Evolutionary conservation across 2,329 filamentous ascomycete genomes (phyloP), one percentile per base, ranked within the genome.

Genomic region (Orbilia javanica): DNA sequence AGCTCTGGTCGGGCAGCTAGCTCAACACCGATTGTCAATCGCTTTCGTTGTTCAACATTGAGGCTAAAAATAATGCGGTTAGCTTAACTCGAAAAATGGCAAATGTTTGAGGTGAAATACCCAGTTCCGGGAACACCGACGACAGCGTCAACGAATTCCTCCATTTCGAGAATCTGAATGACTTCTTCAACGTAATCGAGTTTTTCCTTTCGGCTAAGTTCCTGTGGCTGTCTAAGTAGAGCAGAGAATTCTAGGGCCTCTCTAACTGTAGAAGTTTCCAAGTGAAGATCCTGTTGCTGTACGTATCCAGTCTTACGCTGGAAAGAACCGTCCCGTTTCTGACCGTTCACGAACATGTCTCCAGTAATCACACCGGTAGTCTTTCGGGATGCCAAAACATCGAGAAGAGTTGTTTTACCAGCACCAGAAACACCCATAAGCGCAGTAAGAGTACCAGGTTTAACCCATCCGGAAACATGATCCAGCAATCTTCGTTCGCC

Each of bases 391-490:
- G 90, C 89, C 10, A 96, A 85, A 0, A 95, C 92, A 81, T 97
- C 92, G 1, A 97, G 86, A 0, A 96, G 86, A 0, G 93, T 96
- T 0, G 93, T 96, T 85, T 97, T 97, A 60, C 93, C 93, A 3
- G 93, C 93, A n/a, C 92, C 92, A 4, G 91, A 93, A 5, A 91
- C 90, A 44, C 93, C 93, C 91, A 96, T 94, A 1, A 96, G 86
- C 1, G 92, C 92, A 2, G 92, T 94, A 8, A 95, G 86, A 81
- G 91, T 89, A 39, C 93, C 92, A 1, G 92, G 92, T 79, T 91
- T 90, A 63, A 94, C 92, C 80, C 91, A 95, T 1, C 90, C 94
- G 80, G 89, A 87, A 3, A 92, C 88, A 72, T 90, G 86, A 76
- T 89, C 86, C 1, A 90, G 86, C 4, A 90, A 86, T 3, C 87